A percentile compares a stretch with the other conserved stretches of the same genome.
Evolutionary conservation across 176 grass and related monocot species (phyloP).

Genomic region (Tillandsia leiboldiana): DNA sequence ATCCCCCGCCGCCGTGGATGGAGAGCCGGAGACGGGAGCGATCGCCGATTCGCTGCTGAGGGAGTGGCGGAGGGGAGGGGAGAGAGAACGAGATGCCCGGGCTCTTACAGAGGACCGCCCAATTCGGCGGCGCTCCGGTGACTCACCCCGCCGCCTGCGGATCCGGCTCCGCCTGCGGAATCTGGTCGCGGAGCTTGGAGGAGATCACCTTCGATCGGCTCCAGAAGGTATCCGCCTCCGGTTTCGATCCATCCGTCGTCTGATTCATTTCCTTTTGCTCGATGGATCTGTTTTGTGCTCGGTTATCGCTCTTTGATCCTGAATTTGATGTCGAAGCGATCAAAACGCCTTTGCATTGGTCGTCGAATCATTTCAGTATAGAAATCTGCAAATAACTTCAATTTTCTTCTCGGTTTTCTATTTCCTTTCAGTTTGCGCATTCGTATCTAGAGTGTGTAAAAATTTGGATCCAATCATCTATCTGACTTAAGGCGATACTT

Average conservation of each 20-base stretch:
- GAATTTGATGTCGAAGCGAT: not conserved
- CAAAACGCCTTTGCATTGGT: slow-evolving; percentile 3
- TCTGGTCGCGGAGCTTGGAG: slow-evolving; percentile 83
- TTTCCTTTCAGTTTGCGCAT: too few species aligned
- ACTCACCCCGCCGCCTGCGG: not conserved
- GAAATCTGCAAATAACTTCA: too few species aligned
- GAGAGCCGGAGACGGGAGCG: not conserved
- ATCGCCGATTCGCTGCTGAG: slow-evolving; percentile 4
- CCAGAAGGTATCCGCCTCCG: slow-evolving; percentile 52
- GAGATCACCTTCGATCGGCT: slow-evolving; percentile 95
- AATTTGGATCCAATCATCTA: too few species aligned
- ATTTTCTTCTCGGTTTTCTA: too few species aligned
- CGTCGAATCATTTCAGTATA: not conserved
- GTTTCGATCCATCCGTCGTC: slow-evolving; percentile 9
- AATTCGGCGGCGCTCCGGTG: slow-evolving; percentile 5
- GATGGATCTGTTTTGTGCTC: slow-evolving; percentile 1
- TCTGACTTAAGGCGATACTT: too few species aligned
- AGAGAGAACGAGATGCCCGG: slow-evolving; percentile 33
- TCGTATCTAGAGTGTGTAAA: too few species aligned
- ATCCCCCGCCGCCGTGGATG: slow-evolving; percentile 21
- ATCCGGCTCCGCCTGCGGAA: slow-evolving; percentile 26
- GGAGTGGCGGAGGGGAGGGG: slow-evolving; percentile 7
- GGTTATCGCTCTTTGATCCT: slow-evolving; percentile 10
- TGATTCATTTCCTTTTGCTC: not conserved
- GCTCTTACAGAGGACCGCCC: slow-evolving; percentile 4